Conservation (phyloP, 2,329 filamentous ascomycete genomes). For the Macrophomina pseudophaseolina region DNA sequence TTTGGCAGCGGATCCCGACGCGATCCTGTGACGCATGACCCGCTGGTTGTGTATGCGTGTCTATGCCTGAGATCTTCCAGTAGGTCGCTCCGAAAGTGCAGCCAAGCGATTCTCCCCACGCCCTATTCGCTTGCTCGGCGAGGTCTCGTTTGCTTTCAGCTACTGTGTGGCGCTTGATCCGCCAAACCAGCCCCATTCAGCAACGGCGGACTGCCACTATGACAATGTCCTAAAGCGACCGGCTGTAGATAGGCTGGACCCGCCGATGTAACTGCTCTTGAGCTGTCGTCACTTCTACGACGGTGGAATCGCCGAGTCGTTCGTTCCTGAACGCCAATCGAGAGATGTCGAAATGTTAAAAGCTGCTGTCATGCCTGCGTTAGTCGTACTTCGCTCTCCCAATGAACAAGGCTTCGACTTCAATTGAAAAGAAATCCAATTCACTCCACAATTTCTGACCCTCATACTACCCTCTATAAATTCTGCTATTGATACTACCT, state of each 20-base stretch:
- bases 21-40: not conserved
- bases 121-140: not conserved
- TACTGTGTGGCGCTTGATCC: not conserved
- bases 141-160: not conserved
- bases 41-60: not conserved
- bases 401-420: too few relatives aligned
- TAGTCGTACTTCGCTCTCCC: not conserved
- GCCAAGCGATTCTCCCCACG: not conserved
- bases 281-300: slow-evolving; percentile 10
- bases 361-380: not conserved
- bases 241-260: not conserved
- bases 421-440: not conserved
- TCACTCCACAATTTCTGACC: not conserved
- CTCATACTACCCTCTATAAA: slow-evolving; percentile 1
- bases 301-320: not conserved
- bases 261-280: not conserved
- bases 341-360: not conserved
- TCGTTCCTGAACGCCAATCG: too few relatives aligned
- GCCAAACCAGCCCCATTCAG: not conserved
- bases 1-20: not conserved
- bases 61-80: not conserved
- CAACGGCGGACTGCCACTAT: not conserved
- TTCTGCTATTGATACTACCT: slow-evolving; percentile 22
- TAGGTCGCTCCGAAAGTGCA: not conserved
- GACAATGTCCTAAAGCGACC: not conserved